These are phyloP conservation scores for Filosporella fistucella DNA, from an alignment of 495 filamentous ascomycete species.

Conservation along the genomic window DNA sequence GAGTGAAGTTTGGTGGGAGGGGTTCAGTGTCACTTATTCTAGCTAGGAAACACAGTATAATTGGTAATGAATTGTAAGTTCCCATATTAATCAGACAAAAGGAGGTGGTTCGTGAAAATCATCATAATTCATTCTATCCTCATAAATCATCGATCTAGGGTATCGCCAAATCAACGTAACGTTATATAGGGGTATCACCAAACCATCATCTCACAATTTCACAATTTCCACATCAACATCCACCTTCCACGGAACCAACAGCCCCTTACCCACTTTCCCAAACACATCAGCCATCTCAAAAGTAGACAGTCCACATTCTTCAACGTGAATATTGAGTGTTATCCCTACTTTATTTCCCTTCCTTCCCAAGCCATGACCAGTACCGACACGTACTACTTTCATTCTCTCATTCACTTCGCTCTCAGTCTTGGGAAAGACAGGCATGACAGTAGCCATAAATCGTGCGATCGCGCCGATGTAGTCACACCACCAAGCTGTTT, in stretches of 20 bases:
- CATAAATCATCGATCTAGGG: too few species aligned
- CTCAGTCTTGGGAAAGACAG: constrained; percentile 9
- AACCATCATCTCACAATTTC: neutral
- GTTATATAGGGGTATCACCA: neutral
- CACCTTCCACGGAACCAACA: constrained; percentile 19
- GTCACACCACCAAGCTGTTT: constrained; percentile 24
- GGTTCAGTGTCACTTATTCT: constrained; percentile 45
- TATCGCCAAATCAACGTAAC: neutral
- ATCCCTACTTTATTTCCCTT: constrained; percentile 22
- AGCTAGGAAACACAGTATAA: constrained; percentile 16
- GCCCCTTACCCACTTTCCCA: constrained; percentile 19
- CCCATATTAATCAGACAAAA: too few species aligned
- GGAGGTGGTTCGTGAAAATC: too few species aligned
- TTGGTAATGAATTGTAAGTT: too few species aligned
- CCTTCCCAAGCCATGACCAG: constrained; percentile 15
- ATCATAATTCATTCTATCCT: too few species aligned
- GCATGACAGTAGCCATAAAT: constrained; percentile 14
- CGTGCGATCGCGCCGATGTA: constrained; percentile 21
- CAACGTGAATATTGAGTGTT: constrained; percentile 10
- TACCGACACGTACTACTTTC: constrained; percentile 3
- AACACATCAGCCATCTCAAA: constrained; percentile 11
- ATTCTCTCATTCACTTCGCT: neutral
- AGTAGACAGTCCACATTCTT: neutral
- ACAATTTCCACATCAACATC: constrained; percentile 13
- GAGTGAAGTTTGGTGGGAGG: constrained; percentile 21